These are phyloP conservation scores for Ophiostoma ips DNA, from an alignment of 2,329 filamentous ascomycete genomes.

Conservation along the genomic window DNA sequence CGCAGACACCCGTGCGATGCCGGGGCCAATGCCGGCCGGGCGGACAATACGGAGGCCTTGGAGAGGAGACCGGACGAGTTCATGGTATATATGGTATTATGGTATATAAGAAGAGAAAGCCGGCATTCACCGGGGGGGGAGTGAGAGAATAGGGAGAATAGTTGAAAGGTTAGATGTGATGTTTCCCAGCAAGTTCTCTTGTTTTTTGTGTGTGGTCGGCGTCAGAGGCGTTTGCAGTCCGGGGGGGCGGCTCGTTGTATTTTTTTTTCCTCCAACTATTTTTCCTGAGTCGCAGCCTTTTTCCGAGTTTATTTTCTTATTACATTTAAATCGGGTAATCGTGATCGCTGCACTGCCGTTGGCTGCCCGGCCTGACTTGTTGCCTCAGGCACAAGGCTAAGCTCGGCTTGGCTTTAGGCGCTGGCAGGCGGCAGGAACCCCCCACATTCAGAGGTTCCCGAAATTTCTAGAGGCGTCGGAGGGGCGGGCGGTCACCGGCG, in stretches of 20 bases:
- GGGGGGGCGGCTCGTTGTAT: too few species aligned
- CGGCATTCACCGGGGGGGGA: neutral
- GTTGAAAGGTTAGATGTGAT: neutral
- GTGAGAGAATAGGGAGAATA: neutral
- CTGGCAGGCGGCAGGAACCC: too few species aligned
- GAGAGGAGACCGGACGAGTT: constrained; percentile 17
- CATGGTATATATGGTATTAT: neutral
- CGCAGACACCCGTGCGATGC: constrained; percentile 20
- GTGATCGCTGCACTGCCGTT: constrained; percentile 10
- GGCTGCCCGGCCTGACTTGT: constrained; percentile 2
- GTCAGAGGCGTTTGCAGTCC: too few species aligned
- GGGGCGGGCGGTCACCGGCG: neutral
- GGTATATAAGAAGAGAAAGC: too few species aligned
- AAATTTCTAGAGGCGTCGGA: constrained; percentile 8
- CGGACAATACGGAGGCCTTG: constrained; percentile 21
- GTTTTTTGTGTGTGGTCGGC: neutral
- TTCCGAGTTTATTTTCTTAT: constrained; percentile 4
- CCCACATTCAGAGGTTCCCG: neutral
- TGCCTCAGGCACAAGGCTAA: constrained; percentile 9
- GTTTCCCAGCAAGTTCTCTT: neutral
- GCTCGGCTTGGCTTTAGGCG: constrained; percentile 9
- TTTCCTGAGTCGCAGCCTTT: neutral
- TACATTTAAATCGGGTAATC: neutral
- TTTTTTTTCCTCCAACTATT: neutral
- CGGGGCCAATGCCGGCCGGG: constrained; percentile 18